Base-by-base conservation (phyloP, 2,329 filamentous ascomycete species). In the Xylaria sp. region DNA sequence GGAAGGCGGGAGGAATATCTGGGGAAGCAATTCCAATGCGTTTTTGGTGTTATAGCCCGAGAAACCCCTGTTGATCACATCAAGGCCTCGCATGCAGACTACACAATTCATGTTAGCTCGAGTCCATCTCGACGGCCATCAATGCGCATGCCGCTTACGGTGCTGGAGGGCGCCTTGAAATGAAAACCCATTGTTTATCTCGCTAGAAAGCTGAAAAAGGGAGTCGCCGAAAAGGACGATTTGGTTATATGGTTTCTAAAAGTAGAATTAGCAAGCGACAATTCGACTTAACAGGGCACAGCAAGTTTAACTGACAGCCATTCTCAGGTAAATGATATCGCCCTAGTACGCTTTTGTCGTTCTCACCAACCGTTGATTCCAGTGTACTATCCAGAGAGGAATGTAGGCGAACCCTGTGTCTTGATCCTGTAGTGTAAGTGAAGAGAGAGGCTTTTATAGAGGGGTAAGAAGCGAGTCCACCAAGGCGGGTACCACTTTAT, bases 181-280 rank as follows among this genome's bases (percentile, higher is more conserved):
- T 0, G 87, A 92, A 79, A 94, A 95, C 18, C 91, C 93, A 65
- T 88, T 82, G 12, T 86, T 81, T 58, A 90, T 83, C 42, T 86
- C 84, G 71, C 87, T 87, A 1, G 89, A 87, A 50, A 86, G 84
- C 77, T 98, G 90, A 58, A 95, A 91, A 70, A 98, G 91, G 37
- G 93, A 97, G 82, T 98, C 96, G 63, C 95, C 95, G 70, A 98
- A 92, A 27, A 98, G 88, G 70, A 98, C 84, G 74, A 94, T 84
- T 76, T 94, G 92, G 58, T 91, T 89, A 75, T 92, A 92, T 0
- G 87, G 82, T 48, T 80, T 79, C 84, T 87, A 60, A 55, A 48
- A 23, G 16, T 2, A 6, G 16, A 35, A 47, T 71, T 57, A 71
- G 64, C 42, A 23, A 60, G 5, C 6, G n/a, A 1, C 18, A 9